Percentiles rank a stretch among this genome's conserved stretches.
phyloP scores from a whole-genome alignment of 768 basidiomycete genomes.

The Cystofilobasidium capitatum region DNA sequence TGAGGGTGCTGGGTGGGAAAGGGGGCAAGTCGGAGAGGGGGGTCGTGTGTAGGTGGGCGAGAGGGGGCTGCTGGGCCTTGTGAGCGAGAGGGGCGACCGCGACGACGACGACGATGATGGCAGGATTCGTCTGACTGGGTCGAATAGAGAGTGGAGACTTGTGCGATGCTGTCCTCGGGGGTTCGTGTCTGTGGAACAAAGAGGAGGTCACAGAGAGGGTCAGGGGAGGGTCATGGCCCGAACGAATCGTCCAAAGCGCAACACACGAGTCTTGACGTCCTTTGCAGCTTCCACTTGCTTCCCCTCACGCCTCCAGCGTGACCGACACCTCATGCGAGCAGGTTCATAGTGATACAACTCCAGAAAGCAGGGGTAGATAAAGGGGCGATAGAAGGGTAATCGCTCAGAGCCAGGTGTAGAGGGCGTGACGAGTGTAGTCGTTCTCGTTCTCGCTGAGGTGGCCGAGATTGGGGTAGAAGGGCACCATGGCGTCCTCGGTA shows the following conservation, averaged over 20 bases:
- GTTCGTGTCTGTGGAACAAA: no score
- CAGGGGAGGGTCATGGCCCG: no score
- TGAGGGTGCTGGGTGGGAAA: not conserved
- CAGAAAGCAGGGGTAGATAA: not conserved
- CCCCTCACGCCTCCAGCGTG: not conserved
- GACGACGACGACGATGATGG: no score
- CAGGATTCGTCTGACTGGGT: no score
- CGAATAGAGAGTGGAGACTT: no score
- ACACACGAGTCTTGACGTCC: no score
- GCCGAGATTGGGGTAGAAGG: conserved; percentile 26
- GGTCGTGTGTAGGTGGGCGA: not conserved
- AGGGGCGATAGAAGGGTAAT: not conserved
- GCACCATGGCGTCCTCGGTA: conserved; percentile 22
- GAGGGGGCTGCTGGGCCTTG: no score
- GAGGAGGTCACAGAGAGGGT: no score
- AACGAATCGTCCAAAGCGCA: no score
- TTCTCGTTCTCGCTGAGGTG: conserved; percentile 25
- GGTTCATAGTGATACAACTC: conserved; percentile 3
- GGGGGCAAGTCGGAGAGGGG: not conserved
- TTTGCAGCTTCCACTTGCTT: not conserved
- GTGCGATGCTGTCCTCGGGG: no score
- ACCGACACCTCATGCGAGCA: not conserved
- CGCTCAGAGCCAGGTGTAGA: conserved; percentile 24
- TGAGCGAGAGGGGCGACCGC: no score
- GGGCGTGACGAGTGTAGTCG: conserved; percentile 25